phyloP scores from a whole-genome alignment of 23 red algal genomes.

The Gracilaria caudata region DNA sequence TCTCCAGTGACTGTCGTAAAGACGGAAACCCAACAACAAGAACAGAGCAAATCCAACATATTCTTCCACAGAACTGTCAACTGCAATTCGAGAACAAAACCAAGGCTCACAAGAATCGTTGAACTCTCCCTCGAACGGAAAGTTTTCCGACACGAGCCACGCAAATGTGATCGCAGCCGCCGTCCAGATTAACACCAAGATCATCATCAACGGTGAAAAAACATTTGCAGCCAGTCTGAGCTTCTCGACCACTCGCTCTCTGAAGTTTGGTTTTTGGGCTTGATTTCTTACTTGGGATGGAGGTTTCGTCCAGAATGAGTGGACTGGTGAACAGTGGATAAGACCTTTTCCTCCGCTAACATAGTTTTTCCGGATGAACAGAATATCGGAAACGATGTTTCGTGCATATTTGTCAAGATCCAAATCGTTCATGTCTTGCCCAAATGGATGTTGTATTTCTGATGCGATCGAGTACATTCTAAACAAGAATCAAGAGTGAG shows the following conservation, averaged over 20 bases:
- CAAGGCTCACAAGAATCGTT: constrained; percentile 1
- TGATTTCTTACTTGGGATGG: not conserved
- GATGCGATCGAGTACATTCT: constrained; percentile 40
- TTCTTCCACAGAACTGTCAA: constrained; percentile 38
- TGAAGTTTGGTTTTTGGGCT: not conserved
- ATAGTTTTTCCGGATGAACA: constrained; percentile 34
- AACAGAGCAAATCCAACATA: constrained; percentile 68
- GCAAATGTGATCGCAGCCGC: not conserved
- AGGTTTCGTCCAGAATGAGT: not conserved
- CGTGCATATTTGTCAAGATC: constrained; percentile 27
- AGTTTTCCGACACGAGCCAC: constrained; percentile 13
- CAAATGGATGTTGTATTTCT: constrained; percentile 46
- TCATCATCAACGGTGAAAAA: not conserved
- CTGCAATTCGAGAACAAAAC: constrained; percentile 57
- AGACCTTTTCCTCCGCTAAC: too few relatives aligned
- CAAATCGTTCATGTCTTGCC: constrained; percentile 52
- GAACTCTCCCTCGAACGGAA: not conserved
- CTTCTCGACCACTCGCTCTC: not conserved
- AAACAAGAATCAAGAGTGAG: not conserved
- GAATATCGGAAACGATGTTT: constrained; percentile 19
- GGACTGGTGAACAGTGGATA: not conserved
- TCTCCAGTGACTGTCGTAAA: constrained; percentile 54
- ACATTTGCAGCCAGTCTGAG: not conserved
- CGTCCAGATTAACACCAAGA: not conserved
- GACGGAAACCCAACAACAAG: constrained; percentile 42